phyloP scores from a whole-genome alignment of 176 grass and related monocot species.

The Oryza longistaminata region DNA sequence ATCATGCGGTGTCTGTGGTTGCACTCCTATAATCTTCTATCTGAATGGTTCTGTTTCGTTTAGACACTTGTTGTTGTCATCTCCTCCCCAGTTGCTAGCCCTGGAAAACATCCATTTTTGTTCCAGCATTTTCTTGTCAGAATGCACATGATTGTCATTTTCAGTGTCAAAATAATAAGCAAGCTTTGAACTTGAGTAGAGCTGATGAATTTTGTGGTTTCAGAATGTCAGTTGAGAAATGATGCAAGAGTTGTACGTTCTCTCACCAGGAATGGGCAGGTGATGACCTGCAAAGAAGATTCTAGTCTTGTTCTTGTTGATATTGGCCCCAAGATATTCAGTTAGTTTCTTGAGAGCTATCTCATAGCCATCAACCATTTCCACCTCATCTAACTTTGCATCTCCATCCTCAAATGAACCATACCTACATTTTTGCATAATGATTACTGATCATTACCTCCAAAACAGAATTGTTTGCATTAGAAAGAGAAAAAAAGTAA shows the following conservation, averaged over 20 bases:
- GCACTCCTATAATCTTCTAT: constrained; percentile 29
- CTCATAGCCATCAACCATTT: constrained; percentile 71
- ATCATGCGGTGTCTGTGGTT: constrained; percentile 61
- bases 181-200: background rate
- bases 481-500: background rate
- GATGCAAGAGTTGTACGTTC: background rate
- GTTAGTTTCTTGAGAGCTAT: constrained; percentile 72
- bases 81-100: constrained; percentile 70
- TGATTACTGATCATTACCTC: background rate
- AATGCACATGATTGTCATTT: background rate
- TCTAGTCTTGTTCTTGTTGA: constrained; percentile 56
- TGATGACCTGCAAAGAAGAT: constrained; percentile 85
- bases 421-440: constrained; percentile 39
- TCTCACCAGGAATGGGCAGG: constrained; percentile 78
- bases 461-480: background rate
- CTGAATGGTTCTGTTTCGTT: constrained; percentile 56
- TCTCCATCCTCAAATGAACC: constrained; percentile 68
- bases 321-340: constrained; percentile 52
- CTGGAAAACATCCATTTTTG: constrained; percentile 10
- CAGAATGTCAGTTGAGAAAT: background rate
- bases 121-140: background rate
- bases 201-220: background rate
- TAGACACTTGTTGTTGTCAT: constrained; percentile 52
- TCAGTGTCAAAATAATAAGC: too few relatives aligned
- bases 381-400: constrained; percentile 60